Evolutionary conservation across 2,329 filamentous ascomycete species (phyloP).

Genomic region (Botrytis sinoallii): DNA sequence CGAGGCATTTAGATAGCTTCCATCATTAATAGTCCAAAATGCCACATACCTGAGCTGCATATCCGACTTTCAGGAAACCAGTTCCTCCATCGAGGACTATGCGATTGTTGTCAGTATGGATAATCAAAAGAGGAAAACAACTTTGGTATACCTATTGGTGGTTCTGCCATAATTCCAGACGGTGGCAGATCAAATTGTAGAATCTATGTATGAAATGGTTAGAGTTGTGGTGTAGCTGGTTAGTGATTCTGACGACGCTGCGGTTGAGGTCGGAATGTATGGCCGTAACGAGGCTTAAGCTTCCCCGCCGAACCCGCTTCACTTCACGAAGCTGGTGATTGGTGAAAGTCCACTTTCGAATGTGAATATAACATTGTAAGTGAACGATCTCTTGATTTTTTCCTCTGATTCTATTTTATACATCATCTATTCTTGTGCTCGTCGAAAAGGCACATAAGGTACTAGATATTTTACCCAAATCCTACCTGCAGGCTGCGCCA

Average conservation of each 20-base stretch:
- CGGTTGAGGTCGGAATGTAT: constrained; percentile 21
- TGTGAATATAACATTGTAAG: not conserved
- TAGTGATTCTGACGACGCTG: constrained; percentile 29
- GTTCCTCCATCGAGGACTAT: constrained; percentile 98
- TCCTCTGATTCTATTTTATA: too few species aligned
- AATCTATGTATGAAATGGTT: constrained; percentile 20
- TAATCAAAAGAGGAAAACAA: not conserved
- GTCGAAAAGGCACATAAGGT: not conserved
- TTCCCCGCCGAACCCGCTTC: constrained; percentile 16
- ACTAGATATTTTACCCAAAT: not conserved
- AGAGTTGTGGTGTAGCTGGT: constrained; percentile 16
- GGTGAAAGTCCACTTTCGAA: not conserved
- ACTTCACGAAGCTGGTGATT: constrained; percentile 4
- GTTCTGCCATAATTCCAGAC: constrained; percentile 37
- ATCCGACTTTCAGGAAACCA: constrained; percentile 99
- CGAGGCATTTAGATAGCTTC: constrained; percentile 1
- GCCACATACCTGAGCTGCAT: constrained; percentile 74
- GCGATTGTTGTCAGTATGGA: constrained; percentile 26
- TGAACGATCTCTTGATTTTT: not conserved
- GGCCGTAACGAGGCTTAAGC: constrained; percentile 16
- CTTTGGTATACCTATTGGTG: constrained; percentile 37
- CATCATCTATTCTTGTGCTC: not conserved
- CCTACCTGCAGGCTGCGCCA: not conserved
- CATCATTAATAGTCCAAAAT: not conserved
- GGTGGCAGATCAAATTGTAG: constrained; percentile 21